Conservation (phyloP, 805 yeast genomes). For the Priceomyces carsonii region DNA sequence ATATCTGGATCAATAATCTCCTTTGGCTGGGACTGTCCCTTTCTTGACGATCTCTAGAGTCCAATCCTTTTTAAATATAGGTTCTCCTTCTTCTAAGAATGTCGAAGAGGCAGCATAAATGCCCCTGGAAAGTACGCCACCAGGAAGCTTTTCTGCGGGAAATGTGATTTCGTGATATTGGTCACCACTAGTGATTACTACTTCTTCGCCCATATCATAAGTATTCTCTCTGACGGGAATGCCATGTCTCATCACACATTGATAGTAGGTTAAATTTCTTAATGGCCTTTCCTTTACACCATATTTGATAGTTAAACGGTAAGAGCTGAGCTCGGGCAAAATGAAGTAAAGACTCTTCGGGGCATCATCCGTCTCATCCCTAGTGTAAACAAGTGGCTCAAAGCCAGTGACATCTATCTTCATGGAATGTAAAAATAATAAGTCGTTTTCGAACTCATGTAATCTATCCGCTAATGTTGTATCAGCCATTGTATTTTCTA, state of each 20-base stretch:
- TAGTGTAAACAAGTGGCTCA: conserved; percentile 19
- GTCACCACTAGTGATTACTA: conserved; percentile 18
- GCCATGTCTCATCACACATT: conserved; percentile 29
- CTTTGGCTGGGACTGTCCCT: conserved; percentile 7
- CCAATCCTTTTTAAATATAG: conserved; percentile 17
- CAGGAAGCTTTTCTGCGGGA: conserved; percentile 29
- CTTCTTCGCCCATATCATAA: conserved; percentile 18
- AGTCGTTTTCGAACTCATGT: conserved; percentile 21
- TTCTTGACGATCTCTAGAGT: conserved; percentile 21
- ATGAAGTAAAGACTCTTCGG: conserved; percentile 25
- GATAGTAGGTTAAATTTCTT: conserved; percentile 23
- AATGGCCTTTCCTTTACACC: conserved; percentile 21
- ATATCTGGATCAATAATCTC: conserved; percentile 3
- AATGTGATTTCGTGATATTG: conserved; percentile 20
- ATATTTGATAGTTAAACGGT: conserved; percentile 23
- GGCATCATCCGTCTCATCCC: conserved; percentile 22
- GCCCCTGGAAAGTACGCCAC: conserved; percentile 30
- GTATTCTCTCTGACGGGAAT: conserved; percentile 22
- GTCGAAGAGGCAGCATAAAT: conserved; percentile 22
- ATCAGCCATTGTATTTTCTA: background rate
- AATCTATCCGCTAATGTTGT: background rate
- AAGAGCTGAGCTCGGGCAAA: conserved; percentile 27
- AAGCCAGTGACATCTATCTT: conserved; percentile 25
- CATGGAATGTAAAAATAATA: conserved; percentile 26
- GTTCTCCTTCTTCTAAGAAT: conserved; percentile 19